Base-by-base conservation (phyloP, 371 early-diverging fungal genomes). In the Circinella umbellata region DNA sequence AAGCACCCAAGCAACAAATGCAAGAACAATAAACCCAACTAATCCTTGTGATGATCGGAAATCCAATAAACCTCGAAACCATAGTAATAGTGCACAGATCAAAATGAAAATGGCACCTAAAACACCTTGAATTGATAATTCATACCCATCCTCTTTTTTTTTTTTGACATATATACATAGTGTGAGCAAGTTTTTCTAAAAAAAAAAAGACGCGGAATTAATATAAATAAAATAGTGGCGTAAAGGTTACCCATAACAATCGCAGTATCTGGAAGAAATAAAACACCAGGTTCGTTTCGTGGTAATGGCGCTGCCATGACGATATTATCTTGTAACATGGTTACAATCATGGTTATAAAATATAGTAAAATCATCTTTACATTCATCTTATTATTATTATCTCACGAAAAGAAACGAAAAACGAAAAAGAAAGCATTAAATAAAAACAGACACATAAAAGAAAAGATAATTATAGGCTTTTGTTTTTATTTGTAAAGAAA, bases 31-130 rank as follows among this genome's bases (percentile, higher is more conserved):
- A 53, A 79, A 74, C 8, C 77, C 81, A n/a, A 74, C 63, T 42
- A 84, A 79, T 38, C 78, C 79, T n/a, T 85, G 80, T 1, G 88
- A 76, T 8, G 34, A 36, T 53, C 18, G 34, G 55, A 83, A 87
- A 73, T 85, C 87, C 81, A 47, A 90, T 11, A 46, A 18, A 2
- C 94, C 94, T 66, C 88, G 86, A 71, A 90, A 89, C 66, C 83
- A 85, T 54, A 91, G 83, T 61, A 90, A 55, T 8, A 92, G 53
- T 1, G 93, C 94, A 7, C 83, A 66, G 2, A 82, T 49, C 39
- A 95, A 88, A 18, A 92, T 71, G 34, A 89, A 69, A 11, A 91
- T 86, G 8, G 87, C 91, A 0, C 83, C 85, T 3, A 90, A 69
- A 3, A 90, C 86, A 7, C 83, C 85, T 69, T 89, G 86, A 14